Conservation (phyloP, 2,329 filamentous ascomycete species). For the Trichoderma koningiopsis region DNA sequence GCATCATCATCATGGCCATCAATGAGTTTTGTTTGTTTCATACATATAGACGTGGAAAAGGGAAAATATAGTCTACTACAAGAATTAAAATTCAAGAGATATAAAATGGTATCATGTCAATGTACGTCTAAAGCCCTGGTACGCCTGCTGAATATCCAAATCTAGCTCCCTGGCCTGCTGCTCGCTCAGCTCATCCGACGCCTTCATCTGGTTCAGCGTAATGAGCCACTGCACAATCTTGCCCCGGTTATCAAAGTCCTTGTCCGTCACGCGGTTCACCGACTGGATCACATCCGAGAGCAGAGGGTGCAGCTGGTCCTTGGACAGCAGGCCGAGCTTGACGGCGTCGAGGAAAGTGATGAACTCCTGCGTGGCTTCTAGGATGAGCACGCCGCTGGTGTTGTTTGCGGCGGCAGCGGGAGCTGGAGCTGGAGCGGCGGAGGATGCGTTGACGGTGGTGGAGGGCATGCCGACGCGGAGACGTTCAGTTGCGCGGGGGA, state of each 20-base stretch:
- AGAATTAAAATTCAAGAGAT: not conserved
- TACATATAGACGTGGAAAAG: not conserved
- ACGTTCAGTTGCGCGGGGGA: constrained; percentile 89
- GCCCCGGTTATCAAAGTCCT: constrained; percentile 90
- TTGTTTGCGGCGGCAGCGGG: constrained; percentile 49
- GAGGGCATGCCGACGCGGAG: constrained; percentile 90
- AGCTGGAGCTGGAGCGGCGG: constrained; percentile 47
- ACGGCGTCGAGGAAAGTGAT: constrained; percentile 97
- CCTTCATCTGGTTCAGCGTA: constrained; percentile 95
- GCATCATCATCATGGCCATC: not conserved
- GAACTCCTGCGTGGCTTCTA: constrained; percentile 95
- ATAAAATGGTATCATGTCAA: constrained; percentile 51
- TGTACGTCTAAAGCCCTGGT: constrained; percentile 87
- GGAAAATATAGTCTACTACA: not conserved
- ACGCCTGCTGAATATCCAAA: constrained; percentile 91
- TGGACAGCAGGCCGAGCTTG: constrained; percentile 87
- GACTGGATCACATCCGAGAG: constrained; percentile 95
- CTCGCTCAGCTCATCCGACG: constrained; percentile 84
- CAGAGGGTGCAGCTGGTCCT: constrained; percentile 93
- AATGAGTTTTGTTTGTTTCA: not conserved
- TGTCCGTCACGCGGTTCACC: constrained; percentile 94
- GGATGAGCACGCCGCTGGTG: constrained; percentile 68
- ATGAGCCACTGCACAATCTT: constrained; percentile 99
- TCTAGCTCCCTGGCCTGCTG: constrained; percentile 87
- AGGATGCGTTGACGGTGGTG: constrained; percentile 66